Evolutionary conservation across 1,284 basidiomycete genomes (phyloP), one percentile per base, ranked within the genome.

Genomic region (Apiotrichum veenhuisii): DNA sequence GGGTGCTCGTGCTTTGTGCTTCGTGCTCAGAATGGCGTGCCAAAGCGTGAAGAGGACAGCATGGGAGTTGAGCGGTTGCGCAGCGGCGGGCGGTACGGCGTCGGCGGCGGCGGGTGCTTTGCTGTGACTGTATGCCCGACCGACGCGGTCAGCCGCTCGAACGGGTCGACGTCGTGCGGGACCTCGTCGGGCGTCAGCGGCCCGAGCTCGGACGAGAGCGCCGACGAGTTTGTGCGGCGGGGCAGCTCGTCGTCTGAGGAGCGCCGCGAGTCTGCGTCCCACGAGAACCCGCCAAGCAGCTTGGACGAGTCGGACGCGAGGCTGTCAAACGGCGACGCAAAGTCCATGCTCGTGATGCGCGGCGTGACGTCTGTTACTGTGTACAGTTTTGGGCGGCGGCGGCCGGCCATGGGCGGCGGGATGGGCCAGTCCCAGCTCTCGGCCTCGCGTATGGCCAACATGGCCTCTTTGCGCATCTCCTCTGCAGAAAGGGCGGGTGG

Each of bases 141-240:
- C 17, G 44, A 41, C n/a, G 8, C n/a, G 20, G 5, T 22, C 5
- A 41, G 46, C 12, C 23, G 38, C 10, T 51, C 55, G 86, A 88
- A 70, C 56, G 83, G 77, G 40, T 57, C n/a, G n/a, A n/a, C n/a
- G n/a, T n/a, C 34, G 7, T 52, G 45, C n/a, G 7, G 40, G 8
- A 20, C 34, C 10, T 54, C 57, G n/a, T 58, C 57, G 17, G 57
- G 57, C 22, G 57, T 58, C 22, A 47, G 22, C 0, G 49, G 57
- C 17, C 52, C 57, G 5, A 47, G 42, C 17, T 54, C 57, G n/a
- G 36, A 40, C 22, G 55, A 51, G 14, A 30, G 30, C 2, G 37
- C 15, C 11, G 44, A 45, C 15, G 50, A 50, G 49, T 41, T 41
- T 18, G 37, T 50, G 5, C 49, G 37, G 1, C 23, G 42, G 15